Conservation (phyloP, 768 basidiomycete species). For the Lactifluus rugatus region DNA sequence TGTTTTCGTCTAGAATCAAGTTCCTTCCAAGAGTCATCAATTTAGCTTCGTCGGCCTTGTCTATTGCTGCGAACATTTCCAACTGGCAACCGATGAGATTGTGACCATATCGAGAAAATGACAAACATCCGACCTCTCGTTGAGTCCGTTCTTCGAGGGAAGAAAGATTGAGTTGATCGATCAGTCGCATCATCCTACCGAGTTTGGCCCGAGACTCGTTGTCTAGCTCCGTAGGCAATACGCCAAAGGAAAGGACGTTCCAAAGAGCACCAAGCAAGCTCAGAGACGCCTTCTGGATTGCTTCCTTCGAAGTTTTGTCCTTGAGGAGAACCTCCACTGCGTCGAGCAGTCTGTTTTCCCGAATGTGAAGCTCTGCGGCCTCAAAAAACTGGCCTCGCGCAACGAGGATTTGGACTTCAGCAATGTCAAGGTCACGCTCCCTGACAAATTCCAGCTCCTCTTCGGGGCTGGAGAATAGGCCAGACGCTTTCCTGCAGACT, state of each 20-base stretch:
- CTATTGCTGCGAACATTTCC: slow-evolving; percentile 9
- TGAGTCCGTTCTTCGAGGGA: neutral
- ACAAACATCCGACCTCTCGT: neutral
- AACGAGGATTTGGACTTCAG: slow-evolving; percentile 38
- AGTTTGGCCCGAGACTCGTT: neutral
- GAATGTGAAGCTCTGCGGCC: slow-evolving; percentile 40
- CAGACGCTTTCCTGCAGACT: slow-evolving; percentile 33
- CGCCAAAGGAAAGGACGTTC: slow-evolving; percentile 33
- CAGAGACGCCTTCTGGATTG: slow-evolving; percentile 29
- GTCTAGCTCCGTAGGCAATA: neutral
- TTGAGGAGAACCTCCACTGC: slow-evolving; percentile 39
- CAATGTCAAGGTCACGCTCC: slow-evolving; percentile 41
- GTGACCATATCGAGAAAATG: neutral
- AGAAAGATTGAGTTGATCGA: neutral
- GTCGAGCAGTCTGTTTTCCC: slow-evolving; percentile 36
- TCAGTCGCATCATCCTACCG: neutral
- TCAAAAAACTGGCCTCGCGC: slow-evolving; percentile 33
- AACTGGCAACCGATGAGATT: neutral
- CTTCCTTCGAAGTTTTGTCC: slow-evolving; percentile 24
- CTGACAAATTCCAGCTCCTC: slow-evolving; percentile 50
- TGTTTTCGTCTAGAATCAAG: neutral
- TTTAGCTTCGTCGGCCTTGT: neutral
- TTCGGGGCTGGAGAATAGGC: slow-evolving; percentile 41
- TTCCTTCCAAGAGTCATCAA: neutral
- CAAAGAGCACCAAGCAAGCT: slow-evolving; percentile 40